Evolutionary conservation across 2,329 filamentous ascomycete genomes (phyloP).

Genomic region (Venturia carpophila): DNA sequence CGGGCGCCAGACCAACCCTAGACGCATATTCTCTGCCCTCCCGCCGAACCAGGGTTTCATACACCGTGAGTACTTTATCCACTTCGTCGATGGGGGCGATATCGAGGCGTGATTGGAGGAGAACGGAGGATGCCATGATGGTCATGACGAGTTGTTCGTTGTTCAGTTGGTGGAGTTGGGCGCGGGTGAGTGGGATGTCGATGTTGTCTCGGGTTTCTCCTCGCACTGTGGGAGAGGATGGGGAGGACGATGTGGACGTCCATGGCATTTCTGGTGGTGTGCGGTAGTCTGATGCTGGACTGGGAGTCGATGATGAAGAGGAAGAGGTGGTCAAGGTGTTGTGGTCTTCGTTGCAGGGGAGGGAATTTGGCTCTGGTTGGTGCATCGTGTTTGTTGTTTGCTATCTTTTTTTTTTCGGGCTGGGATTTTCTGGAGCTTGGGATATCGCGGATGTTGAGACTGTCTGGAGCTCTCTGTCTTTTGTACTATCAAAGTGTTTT

Average conservation of each 20-base stretch:
- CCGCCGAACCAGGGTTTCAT: not conserved
- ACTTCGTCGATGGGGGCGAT: conserved; percentile 1
- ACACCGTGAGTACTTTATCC: not conserved
- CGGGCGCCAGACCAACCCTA: not conserved
- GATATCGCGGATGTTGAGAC: too few species aligned
- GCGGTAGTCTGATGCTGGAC: not conserved
- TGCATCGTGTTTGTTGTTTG: not conserved
- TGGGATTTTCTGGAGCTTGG: not conserved
- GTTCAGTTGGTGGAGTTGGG: not conserved
- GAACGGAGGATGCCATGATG: conserved; percentile 4
- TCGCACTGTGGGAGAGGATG: not conserved
- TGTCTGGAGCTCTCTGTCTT: too few species aligned
- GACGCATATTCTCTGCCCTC: not conserved
- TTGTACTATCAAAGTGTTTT: not conserved
- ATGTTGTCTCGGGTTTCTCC: not conserved
- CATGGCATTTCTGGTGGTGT: not conserved
- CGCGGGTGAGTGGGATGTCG: not conserved
- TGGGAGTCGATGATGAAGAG: not conserved
- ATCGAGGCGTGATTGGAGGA: conserved; percentile 4
- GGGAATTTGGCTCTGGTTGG: not conserved
- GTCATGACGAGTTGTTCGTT: conserved; percentile 7
- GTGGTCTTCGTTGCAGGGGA: not conserved
- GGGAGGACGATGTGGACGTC: not conserved
- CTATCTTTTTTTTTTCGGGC: not conserved
- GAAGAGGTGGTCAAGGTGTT: not conserved